Percentiles rank a stretch among this genome's conserved stretches.
Evolutionary conservation across 805 yeast genomes (phyloP).

Genomic region (Yamadazyma laniorum): DNA sequence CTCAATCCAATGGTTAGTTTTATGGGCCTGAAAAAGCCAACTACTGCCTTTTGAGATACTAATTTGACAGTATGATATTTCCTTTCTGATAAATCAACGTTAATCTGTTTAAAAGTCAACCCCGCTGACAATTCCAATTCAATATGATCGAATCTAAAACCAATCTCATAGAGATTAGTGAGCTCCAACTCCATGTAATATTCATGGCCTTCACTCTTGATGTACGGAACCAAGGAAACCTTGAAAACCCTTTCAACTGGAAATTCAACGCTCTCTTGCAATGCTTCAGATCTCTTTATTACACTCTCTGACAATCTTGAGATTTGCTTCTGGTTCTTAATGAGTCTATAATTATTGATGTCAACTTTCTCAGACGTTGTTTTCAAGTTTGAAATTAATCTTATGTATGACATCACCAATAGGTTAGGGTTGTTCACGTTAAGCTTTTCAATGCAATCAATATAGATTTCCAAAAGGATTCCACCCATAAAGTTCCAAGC

Average conservation of each 20-base stretch:
- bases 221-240: constrained; percentile 33
- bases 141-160: constrained; percentile 21
- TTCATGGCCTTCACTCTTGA: constrained; percentile 29
- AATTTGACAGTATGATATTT: constrained; percentile 9
- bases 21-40: constrained; percentile 24
- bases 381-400: constrained; percentile 33
- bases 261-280: constrained; percentile 22
- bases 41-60: constrained; percentile 8
- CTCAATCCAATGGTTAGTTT: constrained; percentile 17
- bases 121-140: constrained; percentile 19
- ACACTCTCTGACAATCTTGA: constrained; percentile 19
- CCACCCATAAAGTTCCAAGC: constrained; percentile 78
- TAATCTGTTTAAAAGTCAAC: constrained; percentile 4
- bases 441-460: constrained; percentile 60
- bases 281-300: constrained; percentile 14
- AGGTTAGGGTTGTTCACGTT: constrained; percentile 22
- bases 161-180: constrained; percentile 26
- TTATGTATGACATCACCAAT: constrained; percentile 41
- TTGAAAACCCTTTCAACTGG: constrained; percentile 38
- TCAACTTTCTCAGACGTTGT: constrained; percentile 17
- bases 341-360: constrained; percentile 25
- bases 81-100: constrained; percentile 1
- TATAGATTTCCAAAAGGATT: constrained; percentile 60
- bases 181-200: constrained; percentile 37
- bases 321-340: constrained; percentile 18